Evolutionary conservation across 768 basidiomycete genomes (phyloP).

Genomic region (Pleurotus cornucopiae): DNA sequence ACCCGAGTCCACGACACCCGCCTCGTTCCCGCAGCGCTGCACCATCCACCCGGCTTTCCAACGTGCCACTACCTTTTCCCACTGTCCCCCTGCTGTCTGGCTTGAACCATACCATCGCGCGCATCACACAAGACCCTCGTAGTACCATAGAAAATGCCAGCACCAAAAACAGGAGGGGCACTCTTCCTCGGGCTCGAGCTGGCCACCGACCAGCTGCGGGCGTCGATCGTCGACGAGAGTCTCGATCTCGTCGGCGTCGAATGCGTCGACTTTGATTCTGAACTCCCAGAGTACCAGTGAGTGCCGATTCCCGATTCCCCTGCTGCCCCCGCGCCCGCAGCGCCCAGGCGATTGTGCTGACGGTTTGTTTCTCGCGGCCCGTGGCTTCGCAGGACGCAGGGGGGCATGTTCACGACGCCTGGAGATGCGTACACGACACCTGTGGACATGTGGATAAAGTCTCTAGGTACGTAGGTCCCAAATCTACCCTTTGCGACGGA

Average conservation of each 20-base stretch:
- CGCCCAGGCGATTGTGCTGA: neutral
- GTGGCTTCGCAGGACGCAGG: conserved; percentile 58
- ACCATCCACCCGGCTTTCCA: no score
- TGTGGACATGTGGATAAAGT: conserved; percentile 89
- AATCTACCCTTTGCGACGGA: conserved; percentile 36
- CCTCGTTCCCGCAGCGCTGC: no score
- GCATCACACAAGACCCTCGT: neutral
- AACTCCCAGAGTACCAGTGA: conserved; percentile 78
- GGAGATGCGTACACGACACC: conserved; percentile 87
- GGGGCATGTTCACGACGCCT: conserved; percentile 82
- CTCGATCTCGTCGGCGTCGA: conserved; percentile 82
- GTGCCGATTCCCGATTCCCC: conserved; percentile 24
- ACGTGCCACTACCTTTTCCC: no score
- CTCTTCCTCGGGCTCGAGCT: conserved; percentile 86
- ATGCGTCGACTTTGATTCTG: conserved; percentile 77
- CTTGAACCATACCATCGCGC: no score
- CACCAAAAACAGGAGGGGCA: conserved; percentile 38
- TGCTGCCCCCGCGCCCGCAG: conserved; percentile 13
- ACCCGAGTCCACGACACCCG: no score
- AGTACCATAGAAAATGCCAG: conserved; percentile 30
- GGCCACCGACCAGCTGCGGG: conserved; percentile 78
- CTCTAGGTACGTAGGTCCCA: conserved; percentile 55
- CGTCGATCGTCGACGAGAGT: conserved; percentile 78
- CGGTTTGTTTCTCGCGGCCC: conserved; percentile 2
- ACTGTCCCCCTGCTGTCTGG: no score